Conservation (phyloP, 208 protist species). For the Trypanosoma avium region DNA sequence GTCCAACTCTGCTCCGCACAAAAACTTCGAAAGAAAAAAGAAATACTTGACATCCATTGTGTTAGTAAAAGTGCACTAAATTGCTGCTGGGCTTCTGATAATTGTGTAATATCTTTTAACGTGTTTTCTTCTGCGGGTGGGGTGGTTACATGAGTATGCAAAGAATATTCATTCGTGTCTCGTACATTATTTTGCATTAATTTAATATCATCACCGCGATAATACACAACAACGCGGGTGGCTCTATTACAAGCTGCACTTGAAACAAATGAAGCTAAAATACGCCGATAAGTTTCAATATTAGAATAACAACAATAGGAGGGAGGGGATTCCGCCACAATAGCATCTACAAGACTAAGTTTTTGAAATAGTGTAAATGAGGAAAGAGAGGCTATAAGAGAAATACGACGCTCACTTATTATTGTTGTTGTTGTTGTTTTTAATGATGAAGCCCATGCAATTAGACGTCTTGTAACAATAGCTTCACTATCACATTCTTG, state of each 20-base stretch:
- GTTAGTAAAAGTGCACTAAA: constrained; percentile 37
- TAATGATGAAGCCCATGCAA: constrained; percentile 20
- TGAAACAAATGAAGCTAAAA: constrained; percentile 34
- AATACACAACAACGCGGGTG: constrained; percentile 84
- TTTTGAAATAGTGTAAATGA: constrained; percentile 57
- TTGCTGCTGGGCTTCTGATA: constrained; percentile 16
- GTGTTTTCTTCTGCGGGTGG: constrained; percentile 58
- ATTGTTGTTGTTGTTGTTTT: background rate
- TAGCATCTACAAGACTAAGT: constrained; percentile 57
- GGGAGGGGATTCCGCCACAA: constrained; percentile 18
- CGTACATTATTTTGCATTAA: constrained; percentile 79
- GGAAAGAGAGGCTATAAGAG: constrained; percentile 11
- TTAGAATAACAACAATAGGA: constrained; percentile 16
- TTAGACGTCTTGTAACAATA: constrained; percentile 14
- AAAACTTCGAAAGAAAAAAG: constrained; percentile 82
- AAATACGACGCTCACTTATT: too few relatives aligned
- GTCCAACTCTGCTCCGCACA: constrained; percentile 72
- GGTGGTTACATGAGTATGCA: constrained; percentile 77
- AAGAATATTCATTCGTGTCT: constrained; percentile 54
- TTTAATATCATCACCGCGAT: constrained; percentile 77
- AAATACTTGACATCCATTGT: constrained; percentile 64
- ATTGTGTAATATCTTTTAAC: constrained; percentile 26
- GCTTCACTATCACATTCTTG: background rate
- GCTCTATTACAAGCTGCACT: constrained; percentile 63
- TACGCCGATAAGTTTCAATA: constrained; percentile 4